Percentiles rank a stretch among this genome's conserved stretches.
These are phyloP conservation scores for Talaromyces piceae DNA, from an alignment of 2,329 filamentous ascomycete species.

Conservation along the genomic window DNA sequence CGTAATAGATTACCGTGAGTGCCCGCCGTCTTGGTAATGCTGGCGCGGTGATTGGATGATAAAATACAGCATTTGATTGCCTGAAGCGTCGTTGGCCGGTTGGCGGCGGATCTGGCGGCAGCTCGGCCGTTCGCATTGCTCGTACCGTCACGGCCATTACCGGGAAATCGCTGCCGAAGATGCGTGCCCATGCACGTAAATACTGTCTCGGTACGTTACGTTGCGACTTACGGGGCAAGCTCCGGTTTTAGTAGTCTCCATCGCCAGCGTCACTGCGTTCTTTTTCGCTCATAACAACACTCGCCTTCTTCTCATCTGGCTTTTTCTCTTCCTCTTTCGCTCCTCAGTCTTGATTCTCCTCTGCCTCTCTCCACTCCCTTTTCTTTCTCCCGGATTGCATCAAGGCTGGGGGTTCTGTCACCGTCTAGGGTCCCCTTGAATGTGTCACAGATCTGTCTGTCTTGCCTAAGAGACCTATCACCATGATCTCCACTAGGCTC, in stretches of 20 bases:
- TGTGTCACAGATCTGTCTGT: conserved; percentile 30
- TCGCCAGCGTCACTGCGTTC: conserved; percentile 20
- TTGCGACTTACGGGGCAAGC: conserved; percentile 32
- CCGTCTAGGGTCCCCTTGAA: conserved; percentile 23
- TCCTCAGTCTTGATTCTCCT: conserved; percentile 23
- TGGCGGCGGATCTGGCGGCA: neutral
- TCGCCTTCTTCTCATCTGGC: conserved; percentile 31
- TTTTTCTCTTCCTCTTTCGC: conserved; percentile 29
- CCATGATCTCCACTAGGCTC: conserved; percentile 42
- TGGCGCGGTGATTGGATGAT: conserved; percentile 2
- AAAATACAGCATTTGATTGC: neutral
- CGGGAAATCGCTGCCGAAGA: neutral
- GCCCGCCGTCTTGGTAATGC: conserved; percentile 3
- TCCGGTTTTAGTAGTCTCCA: conserved; percentile 23
- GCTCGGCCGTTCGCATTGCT: neutral
- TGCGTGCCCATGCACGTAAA: conserved; percentile 1
- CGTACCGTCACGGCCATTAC: conserved; percentile 2
- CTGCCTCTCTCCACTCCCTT: conserved; percentile 33
- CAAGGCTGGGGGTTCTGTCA: conserved; percentile 22
- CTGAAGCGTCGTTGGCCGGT: neutral
- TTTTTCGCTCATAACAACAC: conserved; percentile 33
- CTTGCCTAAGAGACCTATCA: conserved; percentile 35
- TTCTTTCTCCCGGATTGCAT: conserved; percentile 22
- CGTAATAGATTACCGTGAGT: neutral
- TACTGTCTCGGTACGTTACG: conserved; percentile 13